A percentile compares a stretch with the other conserved stretches of the same genome.
Evolutionary conservation across 2,329 filamentous ascomycete species (phyloP).

Genomic region (Arthrobotrys iridis): DNA sequence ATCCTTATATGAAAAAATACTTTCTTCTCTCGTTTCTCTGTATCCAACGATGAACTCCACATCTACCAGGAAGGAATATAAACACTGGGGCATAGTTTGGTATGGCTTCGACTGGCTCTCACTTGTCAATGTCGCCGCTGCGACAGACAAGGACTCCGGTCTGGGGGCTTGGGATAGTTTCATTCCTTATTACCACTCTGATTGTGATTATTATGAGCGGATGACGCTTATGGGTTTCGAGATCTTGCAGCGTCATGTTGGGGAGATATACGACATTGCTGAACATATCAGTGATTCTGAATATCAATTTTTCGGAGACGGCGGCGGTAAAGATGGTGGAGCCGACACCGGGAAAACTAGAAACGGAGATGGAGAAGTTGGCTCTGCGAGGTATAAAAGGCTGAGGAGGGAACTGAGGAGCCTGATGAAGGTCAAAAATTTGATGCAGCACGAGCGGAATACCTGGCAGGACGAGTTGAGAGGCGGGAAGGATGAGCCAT

Average conservation of each 20-base stretch:
- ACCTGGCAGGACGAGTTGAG: constrained; percentile 67
- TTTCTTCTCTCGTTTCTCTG: constrained; percentile 53
- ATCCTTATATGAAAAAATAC: constrained; percentile 59
- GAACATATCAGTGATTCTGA: constrained; percentile 51
- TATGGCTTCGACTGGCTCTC: constrained; percentile 70
- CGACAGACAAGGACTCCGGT: constrained; percentile 60
- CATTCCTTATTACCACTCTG: constrained; percentile 66
- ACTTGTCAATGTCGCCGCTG: constrained; percentile 68
- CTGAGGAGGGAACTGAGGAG: constrained; percentile 57
- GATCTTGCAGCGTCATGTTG: constrained; percentile 61
- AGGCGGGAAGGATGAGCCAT: constrained; percentile 67
- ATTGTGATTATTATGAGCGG: constrained; percentile 64
- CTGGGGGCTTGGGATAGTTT: constrained; percentile 69
- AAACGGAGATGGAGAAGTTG: constrained; percentile 1
- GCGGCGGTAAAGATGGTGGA: neutral
- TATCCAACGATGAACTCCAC: neutral
- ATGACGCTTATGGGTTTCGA: constrained; percentile 61
- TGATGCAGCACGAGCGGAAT: constrained; percentile 61
- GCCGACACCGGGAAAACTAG: neutral
- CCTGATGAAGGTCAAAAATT: constrained; percentile 58
- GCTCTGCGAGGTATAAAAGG: constrained; percentile 30
- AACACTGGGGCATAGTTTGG: constrained; percentile 67
- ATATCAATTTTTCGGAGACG: constrained; percentile 13
- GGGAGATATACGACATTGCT: constrained; percentile 60
- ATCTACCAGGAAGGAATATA: constrained; percentile 36